Base-by-base conservation (phyloP, 2,329 filamentous ascomycete species). In the Camptophora hylomeconis region DNA sequence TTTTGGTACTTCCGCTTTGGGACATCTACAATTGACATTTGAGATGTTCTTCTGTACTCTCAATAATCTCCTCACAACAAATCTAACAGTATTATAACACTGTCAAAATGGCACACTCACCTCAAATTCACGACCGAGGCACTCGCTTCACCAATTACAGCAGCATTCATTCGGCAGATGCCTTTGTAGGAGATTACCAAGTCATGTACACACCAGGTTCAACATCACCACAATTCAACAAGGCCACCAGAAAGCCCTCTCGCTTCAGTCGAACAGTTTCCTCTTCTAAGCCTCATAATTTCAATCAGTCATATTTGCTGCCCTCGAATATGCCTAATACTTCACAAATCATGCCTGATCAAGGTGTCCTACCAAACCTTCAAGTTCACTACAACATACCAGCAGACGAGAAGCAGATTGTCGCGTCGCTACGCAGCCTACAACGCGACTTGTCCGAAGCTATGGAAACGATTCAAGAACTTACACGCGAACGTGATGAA, bases 191-290 rank as follows among this genome's bases (percentile, higher is more conserved):
- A 20, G 37, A 40, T 13, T 42, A 45, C 20, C 41, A 45, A 35
- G 41, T 45, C 38, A 42, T 45, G 41, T 45, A 45, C 35, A 45
- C 41, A 18, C 41, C 41, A 5, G 41, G 41, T 21, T 41, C 40
- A 15, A 39, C 32, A n/a, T 41, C 41, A 21, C 41, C 41, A n/a
- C 41, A 30, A 11, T 7, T 28, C 17, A 24, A 39, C 9, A 38
- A 36, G 10, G 21, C 26, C n/a, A 35, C 32, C 22, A 42, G 36
- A 24, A 39, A 38, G 23, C 33, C 39, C 9, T 38, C 41, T 7
- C 40, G 41, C 28, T 45, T 45, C 30, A 38, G 38, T 32, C 35
- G 30, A 32, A 31, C 20, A 13, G 34, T 32, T 10, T 37, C 31
- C 2, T 39, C 38, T 20, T 31, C 36, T 7, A 36, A 33, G 15